Conservation (phyloP, 2,329 filamentous ascomycete genomes). For the Metarhizium brunneum region DNA sequence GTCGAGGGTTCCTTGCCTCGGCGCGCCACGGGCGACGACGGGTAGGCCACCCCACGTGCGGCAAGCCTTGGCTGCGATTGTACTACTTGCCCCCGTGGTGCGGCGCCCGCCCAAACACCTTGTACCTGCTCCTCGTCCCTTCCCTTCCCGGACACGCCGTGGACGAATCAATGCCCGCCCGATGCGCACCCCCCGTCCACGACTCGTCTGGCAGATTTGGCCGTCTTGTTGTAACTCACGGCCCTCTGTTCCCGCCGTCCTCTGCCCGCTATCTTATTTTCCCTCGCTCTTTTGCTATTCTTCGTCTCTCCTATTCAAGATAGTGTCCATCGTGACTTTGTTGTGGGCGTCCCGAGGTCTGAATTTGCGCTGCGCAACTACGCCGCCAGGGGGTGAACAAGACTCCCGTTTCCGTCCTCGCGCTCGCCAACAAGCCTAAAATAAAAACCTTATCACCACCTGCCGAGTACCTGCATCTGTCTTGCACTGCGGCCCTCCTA, state of each 20-base stretch:
- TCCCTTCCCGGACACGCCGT: background rate
- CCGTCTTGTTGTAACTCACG: background rate
- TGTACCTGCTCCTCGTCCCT: too few species aligned
- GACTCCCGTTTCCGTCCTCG: conserved; percentile 1
- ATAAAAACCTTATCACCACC: background rate
- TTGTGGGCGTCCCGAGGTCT: too few species aligned
- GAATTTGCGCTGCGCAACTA: too few species aligned
- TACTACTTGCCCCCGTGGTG: background rate
- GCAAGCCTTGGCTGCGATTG: conserved; percentile 11
- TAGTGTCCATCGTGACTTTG: too few species aligned
- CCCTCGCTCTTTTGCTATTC: too few species aligned
- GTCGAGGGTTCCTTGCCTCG: background rate
- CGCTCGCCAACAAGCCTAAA: background rate
- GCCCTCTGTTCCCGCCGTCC: background rate
- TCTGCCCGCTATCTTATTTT: background rate
- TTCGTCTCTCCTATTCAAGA: too few species aligned
- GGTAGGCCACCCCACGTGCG: conserved; percentile 8
- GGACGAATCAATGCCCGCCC: background rate
- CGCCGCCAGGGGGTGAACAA: background rate
- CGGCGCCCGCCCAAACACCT: background rate
- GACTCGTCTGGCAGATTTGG: background rate
- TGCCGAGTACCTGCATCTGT: too few species aligned
- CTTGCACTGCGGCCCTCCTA: background rate
- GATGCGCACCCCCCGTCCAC: background rate
- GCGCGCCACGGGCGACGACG: background rate